Percentiles rank a stretch among this genome's conserved stretches.
Conservation (phyloP, 352 stramenopile genomes). For the Phytophthora melonis region DNA sequence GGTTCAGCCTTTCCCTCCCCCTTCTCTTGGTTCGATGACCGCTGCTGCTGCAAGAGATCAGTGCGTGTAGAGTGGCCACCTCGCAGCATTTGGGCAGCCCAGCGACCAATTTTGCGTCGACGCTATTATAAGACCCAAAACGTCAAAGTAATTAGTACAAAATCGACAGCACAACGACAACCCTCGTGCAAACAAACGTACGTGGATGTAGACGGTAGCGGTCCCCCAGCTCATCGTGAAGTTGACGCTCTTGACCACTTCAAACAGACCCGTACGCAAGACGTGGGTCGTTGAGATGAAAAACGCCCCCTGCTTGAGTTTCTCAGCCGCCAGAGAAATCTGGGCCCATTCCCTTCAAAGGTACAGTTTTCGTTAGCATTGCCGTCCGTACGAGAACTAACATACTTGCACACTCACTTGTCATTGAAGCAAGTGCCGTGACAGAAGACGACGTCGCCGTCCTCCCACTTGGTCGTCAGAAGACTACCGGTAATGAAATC, state of each 20-base stretch:
- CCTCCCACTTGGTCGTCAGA: slow-evolving; percentile 69
- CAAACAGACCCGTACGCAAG: slow-evolving; percentile 79
- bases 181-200: slow-evolving; percentile 47
- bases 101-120: slow-evolving; percentile 84
- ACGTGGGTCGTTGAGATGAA: slow-evolving; percentile 88
- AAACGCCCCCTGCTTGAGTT: slow-evolving; percentile 87
- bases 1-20: slow-evolving; percentile 25
- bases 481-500: slow-evolving; percentile 80
- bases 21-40: slow-evolving; percentile 36
- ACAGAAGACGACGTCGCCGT: slow-evolving; percentile 85
- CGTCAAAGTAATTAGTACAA: no score
- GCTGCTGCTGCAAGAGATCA: slow-evolving; percentile 66
- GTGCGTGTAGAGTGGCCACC: slow-evolving; percentile 77
- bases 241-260: slow-evolving; percentile 79
- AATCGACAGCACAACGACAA: slow-evolving; percentile 6
- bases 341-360: slow-evolving; percentile 73
- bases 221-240: slow-evolving; percentile 89
- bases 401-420: slow-evolving; percentile 50
- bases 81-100: slow-evolving; percentile 87
- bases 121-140: slow-evolving; percentile 40
- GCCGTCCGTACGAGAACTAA: no score
- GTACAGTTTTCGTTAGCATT: not conserved
- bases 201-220: slow-evolving; percentile 86
- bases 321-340: slow-evolving; percentile 82
- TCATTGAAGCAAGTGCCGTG: slow-evolving; percentile 89